These are phyloP conservation scores for Calonectria crousiana DNA, from an alignment of 2,329 filamentous ascomycete genomes.

Conservation along the genomic window DNA sequence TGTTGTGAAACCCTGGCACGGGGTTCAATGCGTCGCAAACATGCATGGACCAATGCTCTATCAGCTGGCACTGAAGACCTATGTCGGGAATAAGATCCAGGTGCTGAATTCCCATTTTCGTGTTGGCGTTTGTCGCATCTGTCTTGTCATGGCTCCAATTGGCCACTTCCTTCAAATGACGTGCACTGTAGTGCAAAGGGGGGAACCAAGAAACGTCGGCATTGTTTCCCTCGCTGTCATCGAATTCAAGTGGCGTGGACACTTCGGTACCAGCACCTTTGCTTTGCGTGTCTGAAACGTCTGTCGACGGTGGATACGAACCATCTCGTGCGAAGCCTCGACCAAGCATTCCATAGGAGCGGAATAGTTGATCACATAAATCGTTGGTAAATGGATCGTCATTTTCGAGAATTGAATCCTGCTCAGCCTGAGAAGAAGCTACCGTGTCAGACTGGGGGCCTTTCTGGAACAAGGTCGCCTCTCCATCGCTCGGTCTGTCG, in stretches of 20 bases:
- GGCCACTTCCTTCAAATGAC: neutral
- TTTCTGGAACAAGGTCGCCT: too few species aligned
- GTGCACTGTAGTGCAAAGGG: neutral
- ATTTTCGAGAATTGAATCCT: neutral
- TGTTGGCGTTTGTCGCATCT: neutral
- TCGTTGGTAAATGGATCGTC: conserved; percentile 13
- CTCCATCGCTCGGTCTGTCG: neutral
- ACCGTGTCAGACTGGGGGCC: neutral
- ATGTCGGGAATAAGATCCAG: conserved; percentile 36
- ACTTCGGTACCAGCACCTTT: neutral
- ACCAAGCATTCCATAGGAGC: conserved; percentile 33
- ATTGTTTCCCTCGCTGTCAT: neutral
- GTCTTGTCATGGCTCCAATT: neutral
- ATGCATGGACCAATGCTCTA: conserved; percentile 37
- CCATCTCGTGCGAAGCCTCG: conserved; percentile 26
- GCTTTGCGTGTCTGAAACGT: neutral
- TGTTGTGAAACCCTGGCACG: conserved; percentile 35
- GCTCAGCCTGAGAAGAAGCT: neutral
- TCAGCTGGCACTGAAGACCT: conserved; percentile 33
- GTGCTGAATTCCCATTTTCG: conserved; percentile 13
- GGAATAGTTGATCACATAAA: conserved; percentile 32
- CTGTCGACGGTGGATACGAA: neutral
- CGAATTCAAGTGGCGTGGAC: conserved; percentile 14
- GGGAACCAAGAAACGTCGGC: conserved; percentile 2
- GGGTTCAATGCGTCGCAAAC: conserved; percentile 40